phyloP scores from a whole-genome alignment of 2,329 filamentous ascomycete species.

The Ambrosiella beaveri region DNA sequence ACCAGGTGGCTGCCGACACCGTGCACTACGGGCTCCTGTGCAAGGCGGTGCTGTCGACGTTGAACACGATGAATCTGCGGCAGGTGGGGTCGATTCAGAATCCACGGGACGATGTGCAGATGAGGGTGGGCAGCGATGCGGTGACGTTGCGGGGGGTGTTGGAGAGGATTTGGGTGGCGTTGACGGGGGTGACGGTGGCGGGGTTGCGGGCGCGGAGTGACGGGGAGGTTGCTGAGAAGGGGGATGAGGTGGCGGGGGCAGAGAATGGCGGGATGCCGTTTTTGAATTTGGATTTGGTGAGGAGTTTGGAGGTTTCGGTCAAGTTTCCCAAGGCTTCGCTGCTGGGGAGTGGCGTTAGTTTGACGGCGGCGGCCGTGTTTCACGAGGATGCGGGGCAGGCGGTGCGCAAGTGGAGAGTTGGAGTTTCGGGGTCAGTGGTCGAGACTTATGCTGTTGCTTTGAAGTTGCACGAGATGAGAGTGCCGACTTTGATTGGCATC shows the following conservation, averaged over 20 bases:
- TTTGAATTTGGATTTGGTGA: constrained; percentile 21
- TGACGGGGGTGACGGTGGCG: constrained; percentile 17
- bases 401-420: constrained; percentile 8
- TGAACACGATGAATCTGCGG: constrained; percentile 20
- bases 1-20: constrained; percentile 50
- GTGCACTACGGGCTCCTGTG: constrained; percentile 58
- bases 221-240: not conserved
- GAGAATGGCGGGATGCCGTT: constrained; percentile 17
- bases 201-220: constrained; percentile 10
- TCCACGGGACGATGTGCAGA: not conserved
- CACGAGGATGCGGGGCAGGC: constrained; percentile 15
- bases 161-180: constrained; percentile 20
- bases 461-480: constrained; percentile 37
- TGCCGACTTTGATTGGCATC: constrained; percentile 55
- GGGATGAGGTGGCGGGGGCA: not conserved
- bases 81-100: constrained; percentile 4
- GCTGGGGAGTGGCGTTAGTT: constrained; percentile 41
- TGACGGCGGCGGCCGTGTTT: constrained; percentile 30
- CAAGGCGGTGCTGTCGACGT: constrained; percentile 40
- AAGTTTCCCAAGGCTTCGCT: constrained; percentile 51
- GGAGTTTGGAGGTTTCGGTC: constrained; percentile 34
- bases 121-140: not conserved
- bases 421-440: constrained; percentile 13
- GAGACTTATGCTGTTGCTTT: constrained; percentile 22
- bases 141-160: constrained; percentile 18